These are phyloP conservation scores for Aspergillus sclerotialis DNA, from an alignment of 2,329 filamentous ascomycete species.

Conservation along the genomic window DNA sequence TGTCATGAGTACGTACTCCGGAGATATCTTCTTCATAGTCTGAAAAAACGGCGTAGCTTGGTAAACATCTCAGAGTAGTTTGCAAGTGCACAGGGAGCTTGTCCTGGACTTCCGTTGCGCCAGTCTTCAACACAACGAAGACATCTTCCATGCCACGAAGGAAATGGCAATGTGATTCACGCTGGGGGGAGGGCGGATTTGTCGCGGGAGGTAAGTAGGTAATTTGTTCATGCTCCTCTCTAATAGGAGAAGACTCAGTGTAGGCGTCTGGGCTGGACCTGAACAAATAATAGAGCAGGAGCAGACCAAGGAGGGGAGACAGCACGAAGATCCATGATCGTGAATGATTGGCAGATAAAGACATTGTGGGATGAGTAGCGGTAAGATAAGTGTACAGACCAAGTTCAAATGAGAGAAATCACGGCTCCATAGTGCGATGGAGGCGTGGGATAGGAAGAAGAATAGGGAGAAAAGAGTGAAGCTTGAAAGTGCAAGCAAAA, in stretches of 20 bases:
- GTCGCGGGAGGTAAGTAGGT: not conserved
- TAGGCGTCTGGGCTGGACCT: not conserved
- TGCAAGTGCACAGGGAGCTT: slow-evolving; percentile 50
- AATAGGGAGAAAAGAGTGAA: not conserved
- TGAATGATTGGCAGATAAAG: not conserved
- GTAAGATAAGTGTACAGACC: not conserved
- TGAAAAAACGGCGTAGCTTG: slow-evolving; percentile 52
- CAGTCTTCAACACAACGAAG: slow-evolving; percentile 52
- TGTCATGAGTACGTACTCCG: slow-evolving; percentile 46
- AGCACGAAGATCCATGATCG: not conserved
- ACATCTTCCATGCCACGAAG: slow-evolving; percentile 27
- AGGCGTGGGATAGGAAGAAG: not conserved
- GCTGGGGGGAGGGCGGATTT: not conserved
- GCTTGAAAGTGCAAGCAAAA: too few species aligned
- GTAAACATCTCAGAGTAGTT: slow-evolving; percentile 50
- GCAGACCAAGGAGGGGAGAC: not conserved
- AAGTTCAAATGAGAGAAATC: not conserved
- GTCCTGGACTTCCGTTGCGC: slow-evolving; percentile 49
- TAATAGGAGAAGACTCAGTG: not conserved
- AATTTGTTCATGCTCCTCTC: not conserved
- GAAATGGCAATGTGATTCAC: not conserved
- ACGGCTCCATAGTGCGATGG: not conserved
- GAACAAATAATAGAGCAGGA: not conserved
- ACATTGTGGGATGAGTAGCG: slow-evolving; percentile 3
- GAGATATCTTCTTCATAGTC: slow-evolving; percentile 49